Percentiles rank a stretch among this genome's conserved stretches.
These are phyloP conservation scores for Fusarium virguliforme DNA, from an alignment of 2,329 filamentous ascomycete genomes.

Conservation along the genomic window DNA sequence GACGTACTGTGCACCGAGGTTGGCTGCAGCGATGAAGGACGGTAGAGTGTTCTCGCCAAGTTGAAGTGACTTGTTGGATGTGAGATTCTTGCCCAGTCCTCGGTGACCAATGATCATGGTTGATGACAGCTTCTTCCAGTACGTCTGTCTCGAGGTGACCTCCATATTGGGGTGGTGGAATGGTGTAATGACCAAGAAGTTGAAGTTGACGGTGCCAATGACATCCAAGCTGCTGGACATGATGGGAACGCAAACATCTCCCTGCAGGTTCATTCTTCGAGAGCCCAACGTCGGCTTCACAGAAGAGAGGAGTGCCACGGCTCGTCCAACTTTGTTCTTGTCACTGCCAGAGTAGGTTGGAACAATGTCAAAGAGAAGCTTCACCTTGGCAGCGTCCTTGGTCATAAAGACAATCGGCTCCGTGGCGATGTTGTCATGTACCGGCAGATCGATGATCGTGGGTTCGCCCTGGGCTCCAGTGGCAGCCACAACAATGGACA, in stretches of 20 bases:
- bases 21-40: conserved; percentile 96
- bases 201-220: conserved; percentile 96
- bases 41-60: conserved; percentile 96
- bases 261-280: conserved; percentile 92
- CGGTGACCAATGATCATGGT: conserved; percentile 85
- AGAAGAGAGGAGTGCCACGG: conserved; percentile 88
- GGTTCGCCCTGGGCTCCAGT: conserved; percentile 88
- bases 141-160: conserved; percentile 90
- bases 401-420: conserved; percentile 94
- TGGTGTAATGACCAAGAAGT: conserved; percentile 94
- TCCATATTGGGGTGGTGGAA: conserved; percentile 96
- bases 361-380: conserved; percentile 93
- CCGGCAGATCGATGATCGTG: conserved; percentile 90
- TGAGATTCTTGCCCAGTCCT: conserved; percentile 91
- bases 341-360: conserved; percentile 94
- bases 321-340: conserved; percentile 90
- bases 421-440: conserved; percentile 93
- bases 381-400: conserved; percentile 83
- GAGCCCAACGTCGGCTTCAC: conserved; percentile 87
- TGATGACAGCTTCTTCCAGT: conserved; percentile 93
- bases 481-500: conserved; percentile 92
- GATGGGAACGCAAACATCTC: conserved; percentile 93
- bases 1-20: conserved; percentile 84
- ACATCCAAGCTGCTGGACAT: conserved; percentile 88
- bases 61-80: conserved; percentile 88